A percentile compares a stretch with the other conserved stretches of the same genome.
These are phyloP conservation scores for Neoscytalidium dimidiatum DNA, from an alignment of 2,329 filamentous ascomycete species.

Conservation along the genomic window DNA sequence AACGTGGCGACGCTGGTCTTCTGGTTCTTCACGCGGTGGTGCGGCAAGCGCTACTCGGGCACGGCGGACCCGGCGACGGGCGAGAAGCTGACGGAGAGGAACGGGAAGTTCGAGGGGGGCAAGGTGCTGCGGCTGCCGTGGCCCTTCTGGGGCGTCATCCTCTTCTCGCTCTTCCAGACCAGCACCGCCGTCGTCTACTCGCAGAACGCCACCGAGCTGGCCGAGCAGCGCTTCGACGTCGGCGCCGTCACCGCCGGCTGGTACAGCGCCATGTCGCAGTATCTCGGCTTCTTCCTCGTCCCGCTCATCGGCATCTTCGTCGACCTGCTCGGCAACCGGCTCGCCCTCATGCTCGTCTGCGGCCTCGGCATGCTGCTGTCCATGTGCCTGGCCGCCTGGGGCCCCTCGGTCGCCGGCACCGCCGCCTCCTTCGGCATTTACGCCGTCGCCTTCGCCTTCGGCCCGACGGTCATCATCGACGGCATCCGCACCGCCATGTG, in stretches of 20 bases:
- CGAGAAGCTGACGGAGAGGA: conserved; percentile 56
- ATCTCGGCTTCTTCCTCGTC: conserved; percentile 61
- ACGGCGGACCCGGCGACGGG: conserved; percentile 58
- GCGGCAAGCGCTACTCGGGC: conserved; percentile 49
- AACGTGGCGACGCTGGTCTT: conserved; percentile 57
- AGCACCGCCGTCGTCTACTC: conserved; percentile 57
- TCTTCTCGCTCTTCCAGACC: conserved; percentile 61
- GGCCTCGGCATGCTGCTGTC: conserved; percentile 54
- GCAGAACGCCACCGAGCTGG: conserved; percentile 62
- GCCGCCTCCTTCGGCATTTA: conserved; percentile 63
- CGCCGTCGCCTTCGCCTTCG: conserved; percentile 57
- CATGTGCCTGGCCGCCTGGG: conserved; percentile 59
- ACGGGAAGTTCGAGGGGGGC: conserved; percentile 47
- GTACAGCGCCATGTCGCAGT: conserved; percentile 61
- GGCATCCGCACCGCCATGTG: conserved; percentile 62
- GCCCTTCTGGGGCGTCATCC: conserved; percentile 59
- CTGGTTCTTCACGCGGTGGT: conserved; percentile 58
- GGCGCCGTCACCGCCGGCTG: conserved; percentile 59
- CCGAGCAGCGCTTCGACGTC: conserved; percentile 61
- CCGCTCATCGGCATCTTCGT: conserved; percentile 59
- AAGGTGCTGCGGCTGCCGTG: conserved; percentile 62
- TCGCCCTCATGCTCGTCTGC: conserved; percentile 49
- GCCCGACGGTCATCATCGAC: conserved; percentile 62
- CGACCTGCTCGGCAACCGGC: conserved; percentile 57
- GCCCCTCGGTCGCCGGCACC: conserved; percentile 51